Evolutionary conservation across 2,329 filamentous ascomycete genomes (phyloP).

Genomic region (Thelonectria discophora): DNA sequence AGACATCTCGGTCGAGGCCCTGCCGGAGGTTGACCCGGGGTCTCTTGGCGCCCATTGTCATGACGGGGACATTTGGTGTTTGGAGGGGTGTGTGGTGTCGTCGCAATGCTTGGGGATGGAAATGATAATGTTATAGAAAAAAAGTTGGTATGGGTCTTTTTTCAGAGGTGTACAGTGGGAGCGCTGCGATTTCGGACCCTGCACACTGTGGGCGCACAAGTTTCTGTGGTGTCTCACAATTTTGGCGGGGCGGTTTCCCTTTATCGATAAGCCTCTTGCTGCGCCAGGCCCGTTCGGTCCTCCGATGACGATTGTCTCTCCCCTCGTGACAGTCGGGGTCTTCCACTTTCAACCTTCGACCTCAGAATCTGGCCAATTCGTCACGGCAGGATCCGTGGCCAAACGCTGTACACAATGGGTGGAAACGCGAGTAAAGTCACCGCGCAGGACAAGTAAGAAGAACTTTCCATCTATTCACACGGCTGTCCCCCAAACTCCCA

Average conservation of each 20-base stretch:
- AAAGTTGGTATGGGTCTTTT: too few species aligned
- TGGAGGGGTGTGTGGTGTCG: background rate
- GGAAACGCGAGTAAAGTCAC: constrained; percentile 66
- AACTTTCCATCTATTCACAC: too few species aligned
- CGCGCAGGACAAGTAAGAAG: constrained; percentile 82
- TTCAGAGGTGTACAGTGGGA: too few species aligned
- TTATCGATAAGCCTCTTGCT: constrained; percentile 41
- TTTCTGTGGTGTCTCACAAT: background rate
- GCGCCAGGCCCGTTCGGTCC: constrained; percentile 23
- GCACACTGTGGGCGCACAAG: background rate
- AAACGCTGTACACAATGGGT: constrained; percentile 55
- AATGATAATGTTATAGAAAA: background rate
- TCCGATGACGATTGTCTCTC: constrained; percentile 40
- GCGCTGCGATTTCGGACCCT: too few species aligned
- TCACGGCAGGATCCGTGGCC: constrained; percentile 14
- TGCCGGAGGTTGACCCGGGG: constrained; percentile 35
- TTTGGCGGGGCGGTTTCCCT: background rate
- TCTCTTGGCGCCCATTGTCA: constrained; percentile 30
- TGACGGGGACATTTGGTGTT: constrained; percentile 5
- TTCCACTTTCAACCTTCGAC: constrained; percentile 18
- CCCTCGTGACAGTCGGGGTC: constrained; percentile 38
- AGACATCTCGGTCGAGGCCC: constrained; percentile 74
- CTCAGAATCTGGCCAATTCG: constrained; percentile 13
- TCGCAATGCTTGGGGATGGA: too few species aligned
- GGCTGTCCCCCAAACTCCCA: constrained; percentile 13